Evolutionary conservation across 1,284 basidiomycete genomes (phyloP).

Genomic region (Leccinum pachyderme): DNA sequence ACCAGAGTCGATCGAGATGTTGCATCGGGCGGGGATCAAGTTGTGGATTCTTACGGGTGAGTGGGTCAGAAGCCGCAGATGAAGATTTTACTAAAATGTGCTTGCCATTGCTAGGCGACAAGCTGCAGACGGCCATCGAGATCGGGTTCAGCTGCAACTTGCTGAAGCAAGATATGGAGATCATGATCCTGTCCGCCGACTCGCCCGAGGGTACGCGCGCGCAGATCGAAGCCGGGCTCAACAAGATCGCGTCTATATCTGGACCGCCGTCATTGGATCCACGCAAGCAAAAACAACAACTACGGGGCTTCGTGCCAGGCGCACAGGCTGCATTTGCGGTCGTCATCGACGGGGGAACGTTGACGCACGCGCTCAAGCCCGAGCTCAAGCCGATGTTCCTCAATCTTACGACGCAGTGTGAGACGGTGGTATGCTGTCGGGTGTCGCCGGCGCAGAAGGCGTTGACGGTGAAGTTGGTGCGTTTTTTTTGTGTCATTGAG

Average conservation of each 20-base stretch:
- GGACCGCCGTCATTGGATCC: slow-evolving; percentile 61
- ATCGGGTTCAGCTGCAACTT: slow-evolving; percentile 93
- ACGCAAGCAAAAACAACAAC: slow-evolving; percentile 29
- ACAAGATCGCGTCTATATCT: slow-evolving; percentile 87
- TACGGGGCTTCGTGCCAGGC: slow-evolving; percentile 65
- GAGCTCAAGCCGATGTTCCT: slow-evolving; percentile 86
- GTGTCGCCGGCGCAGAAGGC: slow-evolving; percentile 97
- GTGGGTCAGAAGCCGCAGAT: background rate
- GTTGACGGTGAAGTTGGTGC: slow-evolving; percentile 86
- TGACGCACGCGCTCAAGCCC: slow-evolving; percentile 78
- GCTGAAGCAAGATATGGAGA: slow-evolving; percentile 87
- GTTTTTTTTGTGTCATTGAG: slow-evolving; percentile 29
- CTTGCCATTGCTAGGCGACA: slow-evolving; percentile 66
- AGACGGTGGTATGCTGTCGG: slow-evolving; percentile 96
- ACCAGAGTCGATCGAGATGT: slow-evolving; percentile 90
- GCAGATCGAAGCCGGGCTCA: slow-evolving; percentile 90
- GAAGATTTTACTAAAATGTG: background rate
- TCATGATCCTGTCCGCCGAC: slow-evolving; percentile 95
- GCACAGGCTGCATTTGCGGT: slow-evolving; percentile 81
- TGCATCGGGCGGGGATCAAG: slow-evolving; percentile 95
- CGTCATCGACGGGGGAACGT: slow-evolving; percentile 94
- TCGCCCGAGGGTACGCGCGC: slow-evolving; percentile 70
- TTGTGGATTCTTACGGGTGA: slow-evolving; percentile 90
- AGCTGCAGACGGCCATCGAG: slow-evolving; percentile 96
- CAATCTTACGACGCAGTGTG: slow-evolving; percentile 91